Evolutionary conservation across 2,329 filamentous ascomycete species (phyloP).

Genomic region (Monosporascus sp.): DNA sequence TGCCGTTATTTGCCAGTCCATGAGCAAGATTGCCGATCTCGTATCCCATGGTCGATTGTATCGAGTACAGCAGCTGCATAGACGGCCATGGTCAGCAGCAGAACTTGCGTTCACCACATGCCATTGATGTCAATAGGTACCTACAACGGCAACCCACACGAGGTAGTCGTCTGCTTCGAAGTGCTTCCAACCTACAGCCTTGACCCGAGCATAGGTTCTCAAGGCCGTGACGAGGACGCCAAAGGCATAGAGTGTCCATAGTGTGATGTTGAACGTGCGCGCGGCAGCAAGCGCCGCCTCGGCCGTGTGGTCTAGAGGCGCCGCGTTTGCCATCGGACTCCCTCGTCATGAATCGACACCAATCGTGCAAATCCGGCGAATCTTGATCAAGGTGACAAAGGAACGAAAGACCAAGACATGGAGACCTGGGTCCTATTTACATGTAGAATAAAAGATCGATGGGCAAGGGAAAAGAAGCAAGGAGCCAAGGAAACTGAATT

Average conservation of each 20-base stretch:
- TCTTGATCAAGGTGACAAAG: too few species aligned
- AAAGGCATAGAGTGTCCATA: constrained; percentile 27
- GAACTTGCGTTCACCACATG: neutral
- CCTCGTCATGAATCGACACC: too few species aligned
- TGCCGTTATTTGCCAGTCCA: constrained; percentile 49
- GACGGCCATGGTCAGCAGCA: neutral
- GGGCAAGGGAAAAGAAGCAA: too few species aligned
- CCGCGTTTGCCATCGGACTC: too few species aligned
- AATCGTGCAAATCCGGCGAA: too few species aligned
- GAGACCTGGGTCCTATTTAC: too few species aligned
- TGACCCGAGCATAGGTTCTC: constrained; percentile 27
- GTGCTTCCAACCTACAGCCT: constrained; percentile 21
- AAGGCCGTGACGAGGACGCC: constrained; percentile 27
- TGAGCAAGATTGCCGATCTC: constrained; percentile 40
- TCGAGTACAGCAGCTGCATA: constrained; percentile 41
- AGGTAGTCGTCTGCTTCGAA: constrained; percentile 29
- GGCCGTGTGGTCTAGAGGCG: too few species aligned
- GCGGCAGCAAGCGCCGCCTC: too few species aligned
- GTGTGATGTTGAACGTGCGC: too few species aligned
- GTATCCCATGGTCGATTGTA: constrained; percentile 44
- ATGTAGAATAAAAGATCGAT: too few species aligned
- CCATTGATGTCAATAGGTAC: neutral
- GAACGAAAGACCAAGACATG: too few species aligned
- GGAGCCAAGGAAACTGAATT: too few species aligned
- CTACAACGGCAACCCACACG: constrained; percentile 26